Conservation (phyloP, 345 rosid species). For the Brassica carinata region DNA sequence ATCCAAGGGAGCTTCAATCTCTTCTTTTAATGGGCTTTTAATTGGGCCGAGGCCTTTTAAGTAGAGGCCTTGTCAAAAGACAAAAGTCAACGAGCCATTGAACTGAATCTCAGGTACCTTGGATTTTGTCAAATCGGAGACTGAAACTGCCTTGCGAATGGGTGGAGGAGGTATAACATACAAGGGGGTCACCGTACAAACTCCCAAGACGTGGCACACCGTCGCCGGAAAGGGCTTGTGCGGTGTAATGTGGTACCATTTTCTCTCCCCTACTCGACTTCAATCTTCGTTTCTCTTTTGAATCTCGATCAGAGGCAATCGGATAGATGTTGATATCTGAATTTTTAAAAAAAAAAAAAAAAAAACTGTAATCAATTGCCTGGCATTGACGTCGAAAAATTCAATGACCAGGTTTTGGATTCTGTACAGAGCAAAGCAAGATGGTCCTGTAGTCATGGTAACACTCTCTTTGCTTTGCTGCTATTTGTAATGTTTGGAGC, state of each 20-base stretch:
- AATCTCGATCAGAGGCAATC: conserved; percentile 29
- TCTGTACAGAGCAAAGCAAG: conserved; percentile 91
- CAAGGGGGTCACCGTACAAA: conserved; percentile 75
- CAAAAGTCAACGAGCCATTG: neutral
- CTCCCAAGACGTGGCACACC: conserved; percentile 87
- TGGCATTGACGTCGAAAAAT: too few relatives aligned
- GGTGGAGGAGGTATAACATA: conserved; percentile 63
- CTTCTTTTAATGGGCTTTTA: neutral
- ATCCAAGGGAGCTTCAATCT: neutral
- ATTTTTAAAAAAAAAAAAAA: conserved; percentile 3
- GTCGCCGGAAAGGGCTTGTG: conserved; percentile 85
- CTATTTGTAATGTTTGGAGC: neutral
- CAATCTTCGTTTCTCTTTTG: neutral
- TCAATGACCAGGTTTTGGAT: conserved; percentile 80
- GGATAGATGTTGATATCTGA: neutral
- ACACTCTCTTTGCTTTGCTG: conserved; percentile 11
- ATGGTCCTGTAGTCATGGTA: conserved; percentile 95
- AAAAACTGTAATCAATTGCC: too few relatives aligned
- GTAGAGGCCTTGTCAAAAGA: neutral
- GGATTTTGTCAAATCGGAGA: conserved; percentile 23
- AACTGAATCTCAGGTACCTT: conserved; percentile 27
- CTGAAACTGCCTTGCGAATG: conserved; percentile 44
- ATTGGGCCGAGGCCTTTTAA: conserved; percentile 3
- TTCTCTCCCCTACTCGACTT: neutral
- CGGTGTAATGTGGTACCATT: conserved; percentile 7